Evolutionary conservation across 768 basidiomycete species (phyloP).

Genomic region (Suillus subluteus): DNA sequence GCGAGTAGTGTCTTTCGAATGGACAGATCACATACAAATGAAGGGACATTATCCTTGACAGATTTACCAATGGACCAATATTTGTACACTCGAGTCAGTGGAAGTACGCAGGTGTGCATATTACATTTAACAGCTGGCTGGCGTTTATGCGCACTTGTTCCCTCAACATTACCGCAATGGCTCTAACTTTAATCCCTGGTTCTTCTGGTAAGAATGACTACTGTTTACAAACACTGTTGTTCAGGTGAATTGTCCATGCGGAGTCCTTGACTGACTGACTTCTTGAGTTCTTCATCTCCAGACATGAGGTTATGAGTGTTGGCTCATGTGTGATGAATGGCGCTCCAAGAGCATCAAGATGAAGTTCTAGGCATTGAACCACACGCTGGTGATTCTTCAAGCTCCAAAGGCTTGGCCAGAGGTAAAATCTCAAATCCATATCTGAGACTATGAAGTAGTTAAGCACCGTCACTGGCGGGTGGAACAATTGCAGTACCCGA

Average conservation of each 20-base stretch:
- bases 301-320: background rate
- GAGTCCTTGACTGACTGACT: background rate
- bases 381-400: background rate
- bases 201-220: background rate
- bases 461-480: background rate
- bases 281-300: background rate
- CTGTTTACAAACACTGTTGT: constrained; percentile 2
- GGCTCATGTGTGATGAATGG: background rate
- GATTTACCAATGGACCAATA: background rate
- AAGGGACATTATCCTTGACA: background rate
- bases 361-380: background rate
- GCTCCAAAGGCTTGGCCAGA: background rate
- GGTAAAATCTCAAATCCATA: background rate
- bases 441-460: background rate
- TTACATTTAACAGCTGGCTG: background rate
- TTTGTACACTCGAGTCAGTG: background rate
- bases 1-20: background rate
- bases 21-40: background rate
- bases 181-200: background rate
- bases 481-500: background rate
- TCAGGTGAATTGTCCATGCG: background rate
- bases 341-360: background rate
- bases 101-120: no score
- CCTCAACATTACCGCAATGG: background rate
- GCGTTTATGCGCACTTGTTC: background rate